A percentile compares a stretch with the other conserved stretches of the same genome.
Evolutionary conservation across 768 basidiomycete species (phyloP).

Genomic region (Mycena indigotica): DNA sequence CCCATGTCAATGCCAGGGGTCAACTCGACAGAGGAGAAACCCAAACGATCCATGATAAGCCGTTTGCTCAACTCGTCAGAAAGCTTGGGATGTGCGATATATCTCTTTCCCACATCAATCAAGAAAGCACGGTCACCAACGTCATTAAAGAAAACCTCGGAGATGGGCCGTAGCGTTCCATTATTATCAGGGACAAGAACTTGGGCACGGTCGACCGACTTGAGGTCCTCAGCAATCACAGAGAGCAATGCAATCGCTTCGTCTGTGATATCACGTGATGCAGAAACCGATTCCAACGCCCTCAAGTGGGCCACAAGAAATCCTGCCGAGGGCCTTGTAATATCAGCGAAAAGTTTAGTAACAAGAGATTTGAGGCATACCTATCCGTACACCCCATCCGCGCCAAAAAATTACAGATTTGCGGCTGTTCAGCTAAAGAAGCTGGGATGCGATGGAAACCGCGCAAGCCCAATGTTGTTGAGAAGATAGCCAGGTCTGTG

Average conservation of each 20-base stretch:
- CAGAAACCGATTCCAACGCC: constrained; percentile 14
- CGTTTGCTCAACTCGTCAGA: constrained; percentile 32
- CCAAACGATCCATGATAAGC: constrained; percentile 37
- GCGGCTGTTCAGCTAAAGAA: constrained; percentile 13
- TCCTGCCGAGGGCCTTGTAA: constrained; percentile 36
- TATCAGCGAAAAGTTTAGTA: background rate
- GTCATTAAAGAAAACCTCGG: constrained; percentile 43
- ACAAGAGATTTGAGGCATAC: constrained; percentile 26
- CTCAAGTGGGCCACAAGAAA: constrained; percentile 32
- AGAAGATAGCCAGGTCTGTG: constrained; percentile 26
- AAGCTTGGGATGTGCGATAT: constrained; percentile 36
- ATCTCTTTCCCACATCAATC: constrained; percentile 20
- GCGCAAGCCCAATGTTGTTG: constrained; percentile 21
- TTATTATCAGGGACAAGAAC: constrained; percentile 40
- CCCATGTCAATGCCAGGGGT: constrained; percentile 43
- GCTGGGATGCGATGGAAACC: constrained; percentile 26
- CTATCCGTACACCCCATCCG: constrained; percentile 42
- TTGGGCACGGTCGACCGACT: constrained; percentile 24
- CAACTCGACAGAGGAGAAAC: constrained; percentile 34
- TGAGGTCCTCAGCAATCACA: constrained; percentile 28
- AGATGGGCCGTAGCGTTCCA: constrained; percentile 29
- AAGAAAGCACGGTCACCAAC: constrained; percentile 35
- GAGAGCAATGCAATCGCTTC: constrained; percentile 34
- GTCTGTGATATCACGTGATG: constrained; percentile 19
- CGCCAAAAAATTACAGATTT: constrained; percentile 24